Evolutionary conservation across 345 rosid species (phyloP), one percentile per base, ranked within the genome.

Genomic region (Pistacia vera): DNA sequence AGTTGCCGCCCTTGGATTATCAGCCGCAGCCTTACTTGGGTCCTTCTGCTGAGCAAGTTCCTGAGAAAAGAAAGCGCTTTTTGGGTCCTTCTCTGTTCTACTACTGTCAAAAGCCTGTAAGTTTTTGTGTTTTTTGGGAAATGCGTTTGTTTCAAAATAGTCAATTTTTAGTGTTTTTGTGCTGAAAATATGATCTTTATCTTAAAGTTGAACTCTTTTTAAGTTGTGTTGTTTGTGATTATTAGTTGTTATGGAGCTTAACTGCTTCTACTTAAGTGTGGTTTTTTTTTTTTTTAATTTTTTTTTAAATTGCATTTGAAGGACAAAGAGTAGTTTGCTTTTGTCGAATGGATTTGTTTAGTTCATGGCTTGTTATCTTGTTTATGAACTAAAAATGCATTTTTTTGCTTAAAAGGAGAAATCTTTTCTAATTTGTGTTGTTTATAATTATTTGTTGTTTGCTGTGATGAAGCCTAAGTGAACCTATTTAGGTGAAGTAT

Each of bases 71-170:
- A 75, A 92, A 93, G 90, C 85, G 77, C 82, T 96, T 88, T 72
- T 80, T 93, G 75, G 98, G 94, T 14, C 97, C 98, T 38, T 93
- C 99, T 75, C 93, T 93, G 63, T 93, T 92, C 83, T 75, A 96
- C 72, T 93, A 77, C 81, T 96, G 92, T 78, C 91, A 91, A 64
- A 96, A 93, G 67, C 99, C 99, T 18, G 99, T 96, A 64, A 73
- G 90, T 83, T 16, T 30, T 41, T 3, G 4, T 35, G 44, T 71
- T 13, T 13, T 13, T 62, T 68, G 8, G 46, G 9, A 41, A 41
- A 41, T 6, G 41, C 6, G 41, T 38, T 38, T 41, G 46, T 41
- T 25, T 6, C 0, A 5, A 41, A 0, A 8, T 5, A 41, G 46
- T 8, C 46, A 41, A 0, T 41, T 41, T 41, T 41, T 5, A 30